These are phyloP conservation scores for Leccinum arenicola DNA, from an alignment of 768 basidiomycete species.

Conservation along the genomic window DNA sequence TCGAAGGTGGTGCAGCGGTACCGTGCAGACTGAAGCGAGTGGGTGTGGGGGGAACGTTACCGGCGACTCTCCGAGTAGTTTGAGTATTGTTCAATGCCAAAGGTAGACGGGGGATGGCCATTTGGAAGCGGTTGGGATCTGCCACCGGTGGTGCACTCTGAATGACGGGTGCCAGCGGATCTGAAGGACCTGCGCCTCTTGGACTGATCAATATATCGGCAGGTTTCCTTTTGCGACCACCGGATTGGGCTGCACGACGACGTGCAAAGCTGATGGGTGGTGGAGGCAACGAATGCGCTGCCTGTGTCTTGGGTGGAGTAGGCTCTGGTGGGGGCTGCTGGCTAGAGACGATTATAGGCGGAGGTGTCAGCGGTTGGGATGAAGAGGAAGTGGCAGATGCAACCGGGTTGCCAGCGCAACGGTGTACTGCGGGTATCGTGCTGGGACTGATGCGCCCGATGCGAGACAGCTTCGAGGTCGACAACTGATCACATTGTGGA, in stretches of 20 bases:
- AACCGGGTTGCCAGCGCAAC: slow-evolving; percentile 26
- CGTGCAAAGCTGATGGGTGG: slow-evolving; percentile 77
- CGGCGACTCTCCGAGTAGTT: slow-evolving; percentile 47
- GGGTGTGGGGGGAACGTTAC: slow-evolving; percentile 70
- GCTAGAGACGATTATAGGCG: slow-evolving; percentile 25
- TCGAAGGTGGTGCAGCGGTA: slow-evolving; percentile 14
- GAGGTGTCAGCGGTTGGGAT: slow-evolving; percentile 21
- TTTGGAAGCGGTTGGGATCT: slow-evolving; percentile 47
- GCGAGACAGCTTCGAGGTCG: slow-evolving; percentile 28
- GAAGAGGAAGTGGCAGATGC: slow-evolving; percentile 22
- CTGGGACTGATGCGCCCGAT: slow-evolving; percentile 41
- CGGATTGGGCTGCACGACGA: slow-evolving; percentile 64
- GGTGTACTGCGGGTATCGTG: slow-evolving; percentile 18
- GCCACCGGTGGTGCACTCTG: slow-evolving; percentile 73
- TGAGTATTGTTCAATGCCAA: slow-evolving; percentile 44
- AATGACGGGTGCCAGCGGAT: slow-evolving; percentile 62
- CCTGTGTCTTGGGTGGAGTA: slow-evolving; percentile 21
- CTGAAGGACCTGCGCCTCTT: slow-evolving; percentile 48
- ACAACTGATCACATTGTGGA: slow-evolving; percentile 23
- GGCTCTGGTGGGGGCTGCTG: slow-evolving; percentile 22
- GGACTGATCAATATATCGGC: slow-evolving; percentile 80
- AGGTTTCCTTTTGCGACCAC: slow-evolving; percentile 65
- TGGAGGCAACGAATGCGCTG: slow-evolving; percentile 50
- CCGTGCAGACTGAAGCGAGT: slow-evolving; percentile 54
- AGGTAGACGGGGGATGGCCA: slow-evolving; percentile 68